These are phyloP conservation scores for Coprinopsis marcescibilis DNA, from an alignment of 768 basidiomycete species.

Conservation along the genomic window DNA sequence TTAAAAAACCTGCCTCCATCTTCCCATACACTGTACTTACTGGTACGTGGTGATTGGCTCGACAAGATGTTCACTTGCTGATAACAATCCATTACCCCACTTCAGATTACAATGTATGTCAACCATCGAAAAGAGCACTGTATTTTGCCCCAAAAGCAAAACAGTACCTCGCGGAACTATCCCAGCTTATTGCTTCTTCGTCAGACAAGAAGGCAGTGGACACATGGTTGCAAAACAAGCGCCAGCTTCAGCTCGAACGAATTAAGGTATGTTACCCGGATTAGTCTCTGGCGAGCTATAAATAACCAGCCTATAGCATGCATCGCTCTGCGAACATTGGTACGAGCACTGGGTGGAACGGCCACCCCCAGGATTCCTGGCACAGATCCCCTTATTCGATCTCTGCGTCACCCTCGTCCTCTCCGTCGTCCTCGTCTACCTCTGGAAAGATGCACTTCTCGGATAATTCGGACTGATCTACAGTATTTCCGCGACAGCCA, in stretches of 20 bases:
- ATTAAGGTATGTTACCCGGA: slow-evolving; percentile 18
- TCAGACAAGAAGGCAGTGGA: slow-evolving; percentile 16
- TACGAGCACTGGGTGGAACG: slow-evolving; percentile 22
- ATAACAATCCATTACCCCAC: slow-evolving; percentile 5
- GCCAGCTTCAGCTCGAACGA: slow-evolving; percentile 18
- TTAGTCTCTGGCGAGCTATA: background rate
- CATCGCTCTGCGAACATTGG: slow-evolving; percentile 31
- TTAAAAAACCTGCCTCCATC: slow-evolving; percentile 23
- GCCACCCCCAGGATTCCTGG: slow-evolving; percentile 6
- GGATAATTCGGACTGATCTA: too few relatives aligned
- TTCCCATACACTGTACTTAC: slow-evolving; percentile 24
- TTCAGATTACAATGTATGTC: slow-evolving; percentile 12
- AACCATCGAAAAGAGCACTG: slow-evolving; percentile 10
- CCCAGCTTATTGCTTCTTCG: slow-evolving; percentile 13
- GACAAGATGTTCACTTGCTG: background rate
- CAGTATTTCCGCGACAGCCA: too few relatives aligned
- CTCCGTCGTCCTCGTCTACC: slow-evolving; percentile 19
- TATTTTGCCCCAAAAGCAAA: slow-evolving; percentile 9
- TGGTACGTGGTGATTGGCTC: slow-evolving; percentile 16
- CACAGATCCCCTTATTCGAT: slow-evolving; percentile 16
- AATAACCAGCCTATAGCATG: slow-evolving; percentile 21
- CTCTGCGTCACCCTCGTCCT: slow-evolving; percentile 21
- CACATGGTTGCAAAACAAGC: slow-evolving; percentile 23
- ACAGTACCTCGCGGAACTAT: slow-evolving; percentile 23
- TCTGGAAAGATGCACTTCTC: slow-evolving; percentile 27